These are phyloP conservation scores for Lactarius sp. DNA, from an alignment of 768 basidiomycete genomes.

Conservation along the genomic window DNA sequence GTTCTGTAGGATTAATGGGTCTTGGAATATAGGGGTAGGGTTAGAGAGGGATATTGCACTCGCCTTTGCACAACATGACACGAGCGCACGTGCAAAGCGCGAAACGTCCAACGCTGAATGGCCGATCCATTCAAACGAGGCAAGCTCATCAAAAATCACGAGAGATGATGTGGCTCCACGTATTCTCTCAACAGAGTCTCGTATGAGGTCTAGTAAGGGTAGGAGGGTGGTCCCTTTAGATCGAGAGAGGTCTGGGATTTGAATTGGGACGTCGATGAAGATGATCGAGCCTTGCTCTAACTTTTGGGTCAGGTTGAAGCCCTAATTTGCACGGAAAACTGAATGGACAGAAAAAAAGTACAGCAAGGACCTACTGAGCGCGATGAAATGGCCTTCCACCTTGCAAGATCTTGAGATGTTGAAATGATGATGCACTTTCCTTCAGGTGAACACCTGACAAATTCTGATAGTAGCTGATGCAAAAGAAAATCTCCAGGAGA, in stretches of 20 bases:
- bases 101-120: slow-evolving; percentile 45
- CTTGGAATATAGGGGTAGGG: background rate
- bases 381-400: slow-evolving; percentile 60
- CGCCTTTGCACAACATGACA: slow-evolving; percentile 53
- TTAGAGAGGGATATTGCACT: background rate
- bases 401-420: slow-evolving; percentile 48
- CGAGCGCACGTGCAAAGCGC: slow-evolving; percentile 57
- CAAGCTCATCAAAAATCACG: slow-evolving; percentile 67
- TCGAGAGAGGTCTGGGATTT: slow-evolving; percentile 30
- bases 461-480: slow-evolving; percentile 46
- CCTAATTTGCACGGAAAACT: slow-evolving; percentile 2
- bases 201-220: slow-evolving; percentile 25
- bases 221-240: slow-evolving; percentile 24
- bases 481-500: slow-evolving; percentile 73
- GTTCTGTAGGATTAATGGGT: slow-evolving; percentile 35
- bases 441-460: slow-evolving; percentile 41
- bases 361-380: slow-evolving; percentile 49
- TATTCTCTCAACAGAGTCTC: slow-evolving; percentile 4
- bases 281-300: slow-evolving; percentile 33
- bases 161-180: slow-evolving; percentile 31
- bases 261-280: slow-evolving; percentile 50
- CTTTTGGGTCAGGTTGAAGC: slow-evolving; percentile 18
- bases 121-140: slow-evolving; percentile 70
- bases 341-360: background rate
- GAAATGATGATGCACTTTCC: slow-evolving; percentile 50